A percentile compares a stretch with the other conserved stretches of the same genome.
These are phyloP conservation scores for Podosphaera xanthii DNA, from an alignment of 2,329 filamentous ascomycete species.

Conservation along the genomic window DNA sequence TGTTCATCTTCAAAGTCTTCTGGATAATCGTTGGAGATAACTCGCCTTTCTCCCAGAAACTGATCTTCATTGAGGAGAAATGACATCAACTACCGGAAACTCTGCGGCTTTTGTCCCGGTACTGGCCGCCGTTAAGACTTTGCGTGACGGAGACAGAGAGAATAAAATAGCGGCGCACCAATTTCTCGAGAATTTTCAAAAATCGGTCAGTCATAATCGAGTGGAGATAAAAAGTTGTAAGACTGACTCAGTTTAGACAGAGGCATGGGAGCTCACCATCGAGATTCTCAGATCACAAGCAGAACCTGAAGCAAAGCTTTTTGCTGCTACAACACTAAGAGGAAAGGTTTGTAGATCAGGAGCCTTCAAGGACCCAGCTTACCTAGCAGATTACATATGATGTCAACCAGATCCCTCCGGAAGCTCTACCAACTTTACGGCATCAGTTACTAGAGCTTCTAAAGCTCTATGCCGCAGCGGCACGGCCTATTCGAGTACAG, in stretches of 20 bases:
- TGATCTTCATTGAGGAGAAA: conserved; percentile 3
- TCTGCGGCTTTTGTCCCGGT: conserved; percentile 61
- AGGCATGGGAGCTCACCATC: conserved; percentile 78
- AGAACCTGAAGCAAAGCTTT: conserved; percentile 70
- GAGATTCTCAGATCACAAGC: conserved; percentile 64
- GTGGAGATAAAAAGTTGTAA: conserved; percentile 1
- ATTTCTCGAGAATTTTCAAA: conserved; percentile 87
- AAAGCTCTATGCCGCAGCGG: conserved; percentile 58
- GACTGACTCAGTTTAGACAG: conserved; percentile 31
- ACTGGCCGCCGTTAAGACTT: conserved; percentile 69
- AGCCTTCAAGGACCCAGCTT: conserved; percentile 4
- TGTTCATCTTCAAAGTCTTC: not conserved
- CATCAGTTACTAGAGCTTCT: conserved; percentile 66
- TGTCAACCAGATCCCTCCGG: conserved; percentile 62
- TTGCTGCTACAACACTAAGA: conserved; percentile 89
- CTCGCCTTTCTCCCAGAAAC: too few relatives aligned
- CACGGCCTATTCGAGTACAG: conserved; percentile 69
- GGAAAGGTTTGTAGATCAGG: conserved; percentile 51
- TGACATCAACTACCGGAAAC: conserved; percentile 31
- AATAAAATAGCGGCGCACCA: conserved; percentile 80
- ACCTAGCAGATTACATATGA: conserved; percentile 73
- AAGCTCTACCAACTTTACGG: conserved; percentile 54
- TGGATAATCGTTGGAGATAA: not conserved
- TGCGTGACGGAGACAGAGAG: conserved; percentile 64
- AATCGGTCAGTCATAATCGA: conserved; percentile 49